These are phyloP conservation scores for Leersia perrieri DNA, from an alignment of 176 grass and related monocot genomes.

Conservation along the genomic window DNA sequence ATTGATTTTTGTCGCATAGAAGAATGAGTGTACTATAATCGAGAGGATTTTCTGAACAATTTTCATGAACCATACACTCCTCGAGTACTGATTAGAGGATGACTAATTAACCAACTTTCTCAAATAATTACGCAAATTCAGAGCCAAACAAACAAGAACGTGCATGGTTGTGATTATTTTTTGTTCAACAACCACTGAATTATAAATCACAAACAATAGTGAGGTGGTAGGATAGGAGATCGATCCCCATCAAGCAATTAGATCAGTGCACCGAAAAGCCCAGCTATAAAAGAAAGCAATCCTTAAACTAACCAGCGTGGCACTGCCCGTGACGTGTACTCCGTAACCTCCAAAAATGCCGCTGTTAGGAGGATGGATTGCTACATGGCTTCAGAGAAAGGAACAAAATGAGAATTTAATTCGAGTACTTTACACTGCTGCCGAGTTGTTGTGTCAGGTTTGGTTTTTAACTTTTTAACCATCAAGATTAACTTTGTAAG, in stretches of 20 bases:
- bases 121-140: background rate
- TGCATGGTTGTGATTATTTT: background rate
- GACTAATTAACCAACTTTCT: background rate
- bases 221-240: slow-evolving; percentile 27
- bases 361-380: background rate
- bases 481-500: background rate
- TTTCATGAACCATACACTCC: background rate
- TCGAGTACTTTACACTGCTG: background rate
- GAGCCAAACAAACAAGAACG: background rate
- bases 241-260: slow-evolving; percentile 38
- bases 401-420: background rate
- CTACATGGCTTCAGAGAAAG: background rate
- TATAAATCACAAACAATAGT: slow-evolving; percentile 8
- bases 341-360: slow-evolving; percentile 25
- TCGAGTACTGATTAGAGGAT: background rate
- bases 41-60: background rate
- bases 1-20: background rate
- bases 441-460: too few relatives aligned
- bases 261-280: slow-evolving; percentile 10
- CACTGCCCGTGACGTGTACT: slow-evolving; percentile 31
- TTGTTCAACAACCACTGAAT: slow-evolving; percentile 31
- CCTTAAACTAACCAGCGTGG: slow-evolving; percentile 37
- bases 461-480: background rate
- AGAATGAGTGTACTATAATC: background rate
- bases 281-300: slow-evolving; percentile 37